Evolutionary conservation across 208 protist species (phyloP).

Genomic region (Naegleria fowleri): DNA sequence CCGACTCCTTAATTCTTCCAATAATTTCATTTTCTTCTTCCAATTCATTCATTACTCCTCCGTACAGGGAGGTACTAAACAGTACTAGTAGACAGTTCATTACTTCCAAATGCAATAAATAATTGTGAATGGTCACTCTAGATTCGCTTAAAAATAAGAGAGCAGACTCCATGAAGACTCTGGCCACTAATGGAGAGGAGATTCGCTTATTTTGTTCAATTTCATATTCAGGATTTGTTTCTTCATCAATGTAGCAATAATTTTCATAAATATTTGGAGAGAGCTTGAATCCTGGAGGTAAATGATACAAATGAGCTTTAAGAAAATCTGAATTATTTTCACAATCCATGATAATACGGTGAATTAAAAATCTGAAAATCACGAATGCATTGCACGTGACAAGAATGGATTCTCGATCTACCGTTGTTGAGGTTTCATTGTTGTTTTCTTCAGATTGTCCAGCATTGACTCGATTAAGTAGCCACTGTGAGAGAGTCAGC

Average conservation of each 20-base stretch:
- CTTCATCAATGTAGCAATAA: neutral
- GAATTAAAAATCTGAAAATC: neutral
- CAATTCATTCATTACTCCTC: neutral
- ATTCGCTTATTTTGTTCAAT: neutral
- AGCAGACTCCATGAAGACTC: neutral
- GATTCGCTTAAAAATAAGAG: neutral
- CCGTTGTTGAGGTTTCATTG: neutral
- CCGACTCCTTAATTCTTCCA: neutral
- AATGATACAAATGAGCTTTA: neutral
- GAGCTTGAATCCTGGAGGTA: neutral
- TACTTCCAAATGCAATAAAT: slow-evolving; percentile 14
- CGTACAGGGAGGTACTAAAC: slow-evolving; percentile 7
- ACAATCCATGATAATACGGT: neutral
- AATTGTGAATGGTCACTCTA: neutral
- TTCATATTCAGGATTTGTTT: neutral
- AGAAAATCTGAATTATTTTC: neutral
- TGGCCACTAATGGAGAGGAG: neutral
- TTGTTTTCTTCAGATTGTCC: neutral
- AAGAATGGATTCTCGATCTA: neutral
- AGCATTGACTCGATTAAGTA: neutral
- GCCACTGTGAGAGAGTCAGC: neutral
- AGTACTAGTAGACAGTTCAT: neutral
- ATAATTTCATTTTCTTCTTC: neutral
- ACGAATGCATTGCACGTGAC: neutral
- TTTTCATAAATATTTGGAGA: neutral